These are phyloP conservation scores for Telopea speciosissima DNA, from an alignment of 177 flowering plant genomes.

Conservation along the genomic window DNA sequence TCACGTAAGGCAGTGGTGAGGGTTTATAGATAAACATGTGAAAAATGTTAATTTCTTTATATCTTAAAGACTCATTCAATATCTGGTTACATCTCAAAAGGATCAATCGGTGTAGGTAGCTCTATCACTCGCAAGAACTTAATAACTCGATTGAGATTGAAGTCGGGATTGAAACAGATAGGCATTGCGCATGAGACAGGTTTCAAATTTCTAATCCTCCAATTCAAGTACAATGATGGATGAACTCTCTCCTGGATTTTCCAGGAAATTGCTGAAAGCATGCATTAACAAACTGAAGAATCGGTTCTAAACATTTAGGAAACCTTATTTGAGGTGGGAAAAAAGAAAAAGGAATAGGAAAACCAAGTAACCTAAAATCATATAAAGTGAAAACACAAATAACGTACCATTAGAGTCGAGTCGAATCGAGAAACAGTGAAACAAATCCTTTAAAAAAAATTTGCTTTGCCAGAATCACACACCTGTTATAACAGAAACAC, in stretches of 20 bases:
- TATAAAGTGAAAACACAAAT: background rate
- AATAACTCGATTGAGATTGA: background rate
- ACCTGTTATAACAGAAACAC: too few species aligned
- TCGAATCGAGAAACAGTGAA: too few species aligned
- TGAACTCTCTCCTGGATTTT: too few species aligned
- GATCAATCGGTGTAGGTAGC: background rate
- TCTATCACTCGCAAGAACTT: too few species aligned
- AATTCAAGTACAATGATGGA: background rate
- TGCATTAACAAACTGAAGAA: background rate
- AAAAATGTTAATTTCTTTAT: too few species aligned
- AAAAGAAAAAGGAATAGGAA: background rate
- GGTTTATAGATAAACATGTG: too few species aligned
- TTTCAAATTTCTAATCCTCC: background rate
- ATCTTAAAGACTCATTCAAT: too few species aligned
- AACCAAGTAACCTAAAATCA: background rate
- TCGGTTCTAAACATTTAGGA: background rate
- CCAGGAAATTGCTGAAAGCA: too few species aligned
- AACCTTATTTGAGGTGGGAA: background rate
- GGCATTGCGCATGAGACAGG: background rate
- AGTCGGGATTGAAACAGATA: background rate
- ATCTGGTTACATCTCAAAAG: background rate
- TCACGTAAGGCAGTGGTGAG: too few species aligned
- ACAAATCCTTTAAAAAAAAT: too few species aligned
- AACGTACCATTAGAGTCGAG: conserved; percentile 56
- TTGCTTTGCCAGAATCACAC: too few species aligned